These are phyloP conservation scores for Xylariaceae sp. DNA, from an alignment of 2,329 filamentous ascomycete species.

Conservation along the genomic window DNA sequence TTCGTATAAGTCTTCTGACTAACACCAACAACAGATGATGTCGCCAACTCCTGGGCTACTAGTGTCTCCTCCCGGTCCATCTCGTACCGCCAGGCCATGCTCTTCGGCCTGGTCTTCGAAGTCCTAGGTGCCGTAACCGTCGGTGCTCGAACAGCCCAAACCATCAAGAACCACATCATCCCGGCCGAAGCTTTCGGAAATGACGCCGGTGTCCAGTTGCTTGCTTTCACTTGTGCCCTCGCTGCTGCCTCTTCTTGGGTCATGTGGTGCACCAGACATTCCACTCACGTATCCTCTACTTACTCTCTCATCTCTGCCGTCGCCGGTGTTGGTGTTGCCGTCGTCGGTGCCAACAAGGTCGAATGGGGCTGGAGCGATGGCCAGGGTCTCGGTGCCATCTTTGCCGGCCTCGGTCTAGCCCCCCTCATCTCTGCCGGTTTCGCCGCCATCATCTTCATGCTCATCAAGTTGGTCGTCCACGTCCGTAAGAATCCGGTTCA, in stretches of 20 bases:
- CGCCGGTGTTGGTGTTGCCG: slow-evolving; percentile 64
- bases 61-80: slow-evolving; percentile 75
- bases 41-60: slow-evolving; percentile 78
- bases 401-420: slow-evolving; percentile 66
- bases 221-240: slow-evolving; percentile 60
- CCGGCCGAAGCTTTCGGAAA: slow-evolving; percentile 52
- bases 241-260: slow-evolving; percentile 66
- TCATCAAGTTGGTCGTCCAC: slow-evolving; percentile 68
- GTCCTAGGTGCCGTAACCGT: slow-evolving; percentile 62
- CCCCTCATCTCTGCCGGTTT: slow-evolving; percentile 62
- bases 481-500: slow-evolving; percentile 64
- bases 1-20: slow-evolving; percentile 11
- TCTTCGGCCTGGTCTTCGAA: slow-evolving; percentile 62
- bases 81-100: slow-evolving; percentile 63
- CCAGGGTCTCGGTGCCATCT: slow-evolving; percentile 66
- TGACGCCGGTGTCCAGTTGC: slow-evolving; percentile 61
- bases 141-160: slow-evolving; percentile 64
- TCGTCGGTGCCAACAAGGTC: slow-evolving; percentile 55
- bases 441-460: slow-evolving; percentile 62
- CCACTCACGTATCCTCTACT: slow-evolving; percentile 67
- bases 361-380: slow-evolving; percentile 67
- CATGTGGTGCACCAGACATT: slow-evolving; percentile 73
- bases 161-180: slow-evolving; percentile 76
- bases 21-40: slow-evolving; percentile 56
- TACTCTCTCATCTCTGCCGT: slow-evolving; percentile 66